Base-by-base conservation (phyloP, 768 basidiomycete genomes). In the Mycena chlorophos region DNA sequence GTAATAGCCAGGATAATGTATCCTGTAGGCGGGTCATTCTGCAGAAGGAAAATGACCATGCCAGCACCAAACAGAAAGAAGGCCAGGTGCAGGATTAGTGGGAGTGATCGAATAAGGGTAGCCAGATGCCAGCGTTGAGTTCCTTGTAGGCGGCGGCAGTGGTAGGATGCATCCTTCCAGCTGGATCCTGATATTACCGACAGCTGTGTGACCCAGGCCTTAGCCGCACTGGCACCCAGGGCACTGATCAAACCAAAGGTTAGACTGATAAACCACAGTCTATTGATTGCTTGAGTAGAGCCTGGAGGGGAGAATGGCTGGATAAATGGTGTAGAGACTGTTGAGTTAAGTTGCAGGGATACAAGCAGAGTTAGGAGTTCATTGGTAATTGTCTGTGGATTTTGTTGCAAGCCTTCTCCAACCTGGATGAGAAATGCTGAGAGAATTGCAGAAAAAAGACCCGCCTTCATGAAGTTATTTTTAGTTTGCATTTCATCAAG, bases 381-480 rank as follows among this genome's bases (percentile, higher is more conserved):
- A 26, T 53, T 53, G n/a, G 52, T 53, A 10, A 45, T 40, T 19
- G 10, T 45, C 14, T 53, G 42, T 3, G 46, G 43, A 22, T 46
- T 43, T 37, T 46, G 42, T n/a, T 34, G 29, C 4, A 53, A 43
- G 2, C 52, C 43, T 23, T 53, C 46, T 5, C 52, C 42, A 14
- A 53, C 16, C 34, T 53, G 42, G 17, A 53, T 53, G 43, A 53
- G 52, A 19, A 53, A 53, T 3, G 52, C 52, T 2, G 52, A 34
- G 4, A 53, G 42, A 20, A 53, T 53, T 17, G n/a, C 52, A 3
- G 52, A 43, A 43, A 53, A 53, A 4, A 53, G 52, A 25, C 42
- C 40, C 14, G 52, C 52, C 52, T 53, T 16, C 10, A 42, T 6
- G 22, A 8, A 42, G 5, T 19, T 5, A 42, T 34, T 14, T 8